Percentiles rank a stretch among this genome's conserved stretches.
These are phyloP conservation scores for Mycogone perniciosa DNA, from an alignment of 2,329 filamentous ascomycete species.

Conservation along the genomic window DNA sequence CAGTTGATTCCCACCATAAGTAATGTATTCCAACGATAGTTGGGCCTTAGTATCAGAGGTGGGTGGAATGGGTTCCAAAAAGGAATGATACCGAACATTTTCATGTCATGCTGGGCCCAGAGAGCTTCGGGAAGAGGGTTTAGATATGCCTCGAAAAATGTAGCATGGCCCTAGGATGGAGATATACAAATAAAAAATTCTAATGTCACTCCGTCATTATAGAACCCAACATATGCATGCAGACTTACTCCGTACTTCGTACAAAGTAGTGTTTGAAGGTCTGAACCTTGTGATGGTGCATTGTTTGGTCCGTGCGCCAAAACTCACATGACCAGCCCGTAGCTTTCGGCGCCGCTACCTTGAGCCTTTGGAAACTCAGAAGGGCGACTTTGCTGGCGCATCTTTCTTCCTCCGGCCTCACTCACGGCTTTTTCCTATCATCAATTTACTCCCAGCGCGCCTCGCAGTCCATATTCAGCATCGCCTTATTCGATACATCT, in stretches of 20 bases:
- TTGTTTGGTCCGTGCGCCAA: slow-evolving; percentile 20
- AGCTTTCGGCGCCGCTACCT: slow-evolving; percentile 6
- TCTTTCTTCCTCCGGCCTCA: slow-evolving; percentile 4
- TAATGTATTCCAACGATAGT: not conserved
- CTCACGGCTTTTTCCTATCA: not conserved
- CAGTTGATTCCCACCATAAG: slow-evolving; percentile 2
- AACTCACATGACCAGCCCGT: slow-evolving; percentile 27
- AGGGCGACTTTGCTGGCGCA: slow-evolving; percentile 13
- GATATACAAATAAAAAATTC: not conserved
- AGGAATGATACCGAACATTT: not conserved
- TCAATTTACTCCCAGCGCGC: not conserved
- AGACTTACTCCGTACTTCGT: too few species aligned
- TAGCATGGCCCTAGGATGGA: not conserved
- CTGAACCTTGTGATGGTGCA: not conserved
- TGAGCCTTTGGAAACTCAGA: slow-evolving; percentile 10
- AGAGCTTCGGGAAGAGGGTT: not conserved
- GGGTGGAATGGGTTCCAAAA: not conserved
- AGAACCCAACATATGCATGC: too few species aligned
- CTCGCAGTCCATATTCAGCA: not conserved
- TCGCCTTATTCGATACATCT: not conserved
- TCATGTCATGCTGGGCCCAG: not conserved
- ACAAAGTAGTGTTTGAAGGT: not conserved
- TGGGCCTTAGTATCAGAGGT: not conserved
- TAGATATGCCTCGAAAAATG: not conserved
- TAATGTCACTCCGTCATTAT: not conserved